Percentiles rank a stretch among this genome's conserved stretches.
phyloP scores from a whole-genome alignment of 106 monocot species.

The Dendrobium catenatum region DNA sequence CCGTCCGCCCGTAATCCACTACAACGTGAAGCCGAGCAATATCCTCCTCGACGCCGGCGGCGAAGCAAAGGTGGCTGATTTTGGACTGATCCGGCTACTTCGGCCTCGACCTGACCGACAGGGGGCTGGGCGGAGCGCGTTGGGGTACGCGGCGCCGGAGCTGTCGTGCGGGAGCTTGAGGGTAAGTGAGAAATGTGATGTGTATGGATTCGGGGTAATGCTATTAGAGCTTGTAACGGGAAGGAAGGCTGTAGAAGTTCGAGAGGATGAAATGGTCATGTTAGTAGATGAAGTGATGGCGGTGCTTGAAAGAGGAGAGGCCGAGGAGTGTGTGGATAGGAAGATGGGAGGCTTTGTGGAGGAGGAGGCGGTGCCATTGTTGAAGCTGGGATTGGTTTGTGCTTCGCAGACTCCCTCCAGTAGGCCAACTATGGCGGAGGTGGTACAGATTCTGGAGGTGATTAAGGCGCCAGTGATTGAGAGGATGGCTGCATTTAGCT shows the following conservation, averaged over 20 bases:
- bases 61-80: slow-evolving; percentile 59
- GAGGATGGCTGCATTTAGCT: background rate
- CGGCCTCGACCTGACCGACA: slow-evolving; percentile 7
- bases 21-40: slow-evolving; percentile 81
- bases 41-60: slow-evolving; percentile 52
- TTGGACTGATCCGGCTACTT: slow-evolving; percentile 66
- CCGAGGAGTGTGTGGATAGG: slow-evolving; percentile 53
- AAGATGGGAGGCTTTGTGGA: slow-evolving; percentile 71
- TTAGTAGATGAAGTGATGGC: slow-evolving; percentile 64
- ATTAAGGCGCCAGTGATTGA: slow-evolving; percentile 58
- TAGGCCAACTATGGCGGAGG: slow-evolving; percentile 89
- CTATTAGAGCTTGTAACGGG: slow-evolving; percentile 89
- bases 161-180: slow-evolving; percentile 68
- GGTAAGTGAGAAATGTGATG: slow-evolving; percentile 81
- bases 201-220: slow-evolving; percentile 74
- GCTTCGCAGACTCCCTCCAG: slow-evolving; percentile 91
- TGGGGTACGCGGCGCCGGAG: slow-evolving; percentile 87
- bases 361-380: slow-evolving; percentile 88
- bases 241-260: slow-evolving; percentile 54
- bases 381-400: slow-evolving; percentile 89
- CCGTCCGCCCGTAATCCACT: slow-evolving; percentile 79
- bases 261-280: slow-evolving; percentile 70
- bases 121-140: slow-evolving; percentile 31
- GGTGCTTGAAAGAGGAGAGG: slow-evolving; percentile 60
- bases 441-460: slow-evolving; percentile 91